Percentiles rank a stretch among this genome's conserved stretches.
Evolutionary conservation across 441 rosid genomes (phyloP).

Genomic region (Euphorbia celastroides): DNA sequence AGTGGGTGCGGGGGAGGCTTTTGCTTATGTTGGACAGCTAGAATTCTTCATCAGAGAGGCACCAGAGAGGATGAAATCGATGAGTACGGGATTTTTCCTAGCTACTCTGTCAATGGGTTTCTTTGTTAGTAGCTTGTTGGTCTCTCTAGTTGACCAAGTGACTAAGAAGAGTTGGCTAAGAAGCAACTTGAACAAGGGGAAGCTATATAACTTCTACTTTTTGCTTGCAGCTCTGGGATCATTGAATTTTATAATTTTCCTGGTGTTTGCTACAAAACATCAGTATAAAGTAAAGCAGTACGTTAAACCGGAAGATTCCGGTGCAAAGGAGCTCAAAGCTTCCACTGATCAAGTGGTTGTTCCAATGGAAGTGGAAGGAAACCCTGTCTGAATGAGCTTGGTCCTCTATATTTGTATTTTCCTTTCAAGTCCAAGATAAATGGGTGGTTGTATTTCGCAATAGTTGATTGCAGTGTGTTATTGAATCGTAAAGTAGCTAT

Average conservation of each 20-base stretch:
- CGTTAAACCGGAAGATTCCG: conserved; percentile 4
- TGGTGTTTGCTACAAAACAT: conserved; percentile 49
- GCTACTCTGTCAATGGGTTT: conserved; percentile 82
- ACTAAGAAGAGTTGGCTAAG: conserved; percentile 65
- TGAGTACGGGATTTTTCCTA: conserved; percentile 90
- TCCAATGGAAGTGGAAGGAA: conserved; percentile 24
- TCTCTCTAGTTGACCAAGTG: conserved; percentile 50
- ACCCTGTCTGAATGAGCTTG: background rate
- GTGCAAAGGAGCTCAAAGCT: conserved; percentile 27
- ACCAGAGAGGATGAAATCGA: conserved; percentile 83
- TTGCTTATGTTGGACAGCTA: conserved; percentile 87
- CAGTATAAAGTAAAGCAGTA: conserved; percentile 53
- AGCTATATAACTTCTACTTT: conserved; percentile 66
- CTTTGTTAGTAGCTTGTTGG: conserved; percentile 76
- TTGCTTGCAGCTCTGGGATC: conserved; percentile 58
- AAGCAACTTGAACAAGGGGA: conserved; percentile 55
- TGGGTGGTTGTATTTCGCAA: background rate
- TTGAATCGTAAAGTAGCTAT: background rate
- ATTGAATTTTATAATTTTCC: conserved; percentile 53
- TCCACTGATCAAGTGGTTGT: conserved; percentile 16
- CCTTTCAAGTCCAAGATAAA: background rate
- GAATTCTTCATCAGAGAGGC: conserved; percentile 91
- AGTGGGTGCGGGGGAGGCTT: conserved; percentile 87
- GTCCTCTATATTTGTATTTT: background rate
- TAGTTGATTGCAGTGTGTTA: background rate